Percentiles rank a stretch among this genome's conserved stretches.
These are phyloP conservation scores for Aspergillus diversus DNA, from an alignment of 495 filamentous ascomycete genomes.

Conservation along the genomic window DNA sequence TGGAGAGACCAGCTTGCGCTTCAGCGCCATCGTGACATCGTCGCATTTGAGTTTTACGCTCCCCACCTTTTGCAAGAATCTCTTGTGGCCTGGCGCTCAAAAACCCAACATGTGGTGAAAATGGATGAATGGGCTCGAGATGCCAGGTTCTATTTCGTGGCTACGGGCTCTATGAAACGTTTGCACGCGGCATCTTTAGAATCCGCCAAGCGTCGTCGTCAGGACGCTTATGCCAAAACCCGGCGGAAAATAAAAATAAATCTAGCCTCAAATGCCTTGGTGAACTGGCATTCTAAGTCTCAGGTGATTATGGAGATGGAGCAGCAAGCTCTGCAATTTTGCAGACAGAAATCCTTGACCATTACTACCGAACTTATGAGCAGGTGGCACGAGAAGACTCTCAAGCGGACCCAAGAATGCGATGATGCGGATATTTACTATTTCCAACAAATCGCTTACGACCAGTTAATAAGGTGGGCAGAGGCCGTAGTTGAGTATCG, in stretches of 20 bases:
- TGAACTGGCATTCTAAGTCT: slow-evolving; percentile 50
- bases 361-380: slow-evolving; percentile 44
- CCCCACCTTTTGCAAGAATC: slow-evolving; percentile 53
- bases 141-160: slow-evolving; percentile 62
- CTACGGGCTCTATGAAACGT: slow-evolving; percentile 53
- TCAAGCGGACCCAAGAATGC: slow-evolving; percentile 40
- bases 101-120: slow-evolving; percentile 47
- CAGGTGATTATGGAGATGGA: slow-evolving; percentile 43
- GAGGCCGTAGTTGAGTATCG: slow-evolving; percentile 43
- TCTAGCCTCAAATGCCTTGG: slow-evolving; percentile 51
- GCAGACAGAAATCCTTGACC: slow-evolving; percentile 40
- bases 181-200: slow-evolving; percentile 59
- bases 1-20: slow-evolving; percentile 49
- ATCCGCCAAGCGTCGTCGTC: slow-evolving; percentile 56
- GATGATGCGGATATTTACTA: slow-evolving; percentile 49
- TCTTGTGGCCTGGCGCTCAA: slow-evolving; percentile 52
- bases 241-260: slow-evolving; percentile 62
- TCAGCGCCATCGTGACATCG: slow-evolving; percentile 50
- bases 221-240: slow-evolving; percentile 62
- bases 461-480: slow-evolving; percentile 51
- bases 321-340: slow-evolving; percentile 45
- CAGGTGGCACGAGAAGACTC: slow-evolving; percentile 48
- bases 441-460: slow-evolving; percentile 45
- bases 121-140: slow-evolving; percentile 58
- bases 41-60: slow-evolving; percentile 58